These are phyloP conservation scores for Hypoxylon intermedium DNA, from an alignment of 495 filamentous ascomycete genomes.

Conservation along the genomic window DNA sequence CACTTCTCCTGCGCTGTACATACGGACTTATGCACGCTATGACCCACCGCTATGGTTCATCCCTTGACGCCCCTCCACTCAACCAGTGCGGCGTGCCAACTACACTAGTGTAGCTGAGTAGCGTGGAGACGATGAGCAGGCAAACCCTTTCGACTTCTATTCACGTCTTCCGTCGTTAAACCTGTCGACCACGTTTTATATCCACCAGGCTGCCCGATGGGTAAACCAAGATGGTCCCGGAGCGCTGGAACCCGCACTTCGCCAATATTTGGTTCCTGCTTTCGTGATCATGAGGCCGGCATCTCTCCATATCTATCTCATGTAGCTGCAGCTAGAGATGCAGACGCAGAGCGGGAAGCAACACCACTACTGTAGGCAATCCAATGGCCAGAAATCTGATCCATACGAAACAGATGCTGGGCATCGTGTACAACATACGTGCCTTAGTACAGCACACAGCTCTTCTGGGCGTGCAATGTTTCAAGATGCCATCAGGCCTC, in stretches of 20 bases:
- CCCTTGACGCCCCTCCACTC: conserved; percentile 17
- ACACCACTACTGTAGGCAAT: conserved; percentile 25
- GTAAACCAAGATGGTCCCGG: conserved; percentile 1
- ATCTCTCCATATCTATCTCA: conserved; percentile 12
- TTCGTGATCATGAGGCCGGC: neutral
- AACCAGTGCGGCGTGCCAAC: no score
- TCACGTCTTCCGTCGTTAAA: neutral
- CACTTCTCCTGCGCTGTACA: conserved; percentile 20
- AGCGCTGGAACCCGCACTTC: neutral
- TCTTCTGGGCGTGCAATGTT: conserved; percentile 21
- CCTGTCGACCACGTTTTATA: neutral
- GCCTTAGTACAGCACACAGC: neutral
- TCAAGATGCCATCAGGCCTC: conserved; percentile 24
- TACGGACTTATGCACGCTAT: conserved; percentile 38
- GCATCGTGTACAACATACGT: conserved; percentile 11
- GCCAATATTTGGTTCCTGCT: neutral
- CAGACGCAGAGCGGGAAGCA: conserved; percentile 31
- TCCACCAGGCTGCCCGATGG: neutral
- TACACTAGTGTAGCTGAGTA: no score
- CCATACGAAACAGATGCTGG: conserved; percentile 20
- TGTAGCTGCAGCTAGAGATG: conserved; percentile 17
- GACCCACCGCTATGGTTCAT: conserved; percentile 34
- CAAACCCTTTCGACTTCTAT: conserved; percentile 8
- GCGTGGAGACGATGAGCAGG: neutral
- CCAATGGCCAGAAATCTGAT: conserved; percentile 12